Evolutionary conservation across 2,329 filamentous ascomycete genomes (phyloP).

Genomic region (Fusarium begoniae): DNA sequence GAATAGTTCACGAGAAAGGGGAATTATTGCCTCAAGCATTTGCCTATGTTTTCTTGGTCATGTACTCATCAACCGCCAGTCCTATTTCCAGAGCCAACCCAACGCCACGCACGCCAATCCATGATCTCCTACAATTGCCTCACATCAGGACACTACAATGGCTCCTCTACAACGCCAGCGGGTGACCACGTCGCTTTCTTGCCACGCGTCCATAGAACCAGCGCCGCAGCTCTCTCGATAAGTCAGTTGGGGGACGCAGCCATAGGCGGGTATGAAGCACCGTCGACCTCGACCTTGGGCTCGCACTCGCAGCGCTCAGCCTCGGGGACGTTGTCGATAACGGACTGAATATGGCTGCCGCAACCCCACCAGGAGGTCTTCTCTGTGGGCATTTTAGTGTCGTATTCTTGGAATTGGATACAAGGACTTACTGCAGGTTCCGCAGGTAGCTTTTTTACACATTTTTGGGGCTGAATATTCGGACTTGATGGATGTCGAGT

Average conservation of each 20-base stretch:
- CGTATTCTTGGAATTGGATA: background rate
- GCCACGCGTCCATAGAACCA: constrained; percentile 44
- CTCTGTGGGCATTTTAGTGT: constrained; percentile 17
- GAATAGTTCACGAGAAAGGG: background rate
- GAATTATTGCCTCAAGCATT: background rate
- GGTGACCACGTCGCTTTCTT: constrained; percentile 44
- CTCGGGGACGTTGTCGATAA: constrained; percentile 68
- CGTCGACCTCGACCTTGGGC: constrained; percentile 69
- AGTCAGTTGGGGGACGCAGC: constrained; percentile 56
- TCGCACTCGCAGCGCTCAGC: constrained; percentile 72
- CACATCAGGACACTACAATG: constrained; percentile 17
- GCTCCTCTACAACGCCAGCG: constrained; percentile 45
- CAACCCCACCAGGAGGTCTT: constrained; percentile 69
- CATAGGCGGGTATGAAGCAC: constrained; percentile 72
- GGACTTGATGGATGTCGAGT: background rate
- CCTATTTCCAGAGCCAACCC: background rate
- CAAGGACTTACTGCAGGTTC: constrained; percentile 66
- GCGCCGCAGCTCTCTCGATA: constrained; percentile 39
- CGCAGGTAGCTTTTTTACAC: constrained; percentile 72
- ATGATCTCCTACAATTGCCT: background rate
- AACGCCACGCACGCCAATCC: constrained; percentile 2
- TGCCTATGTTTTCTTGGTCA: background rate
- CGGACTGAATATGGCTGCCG: constrained; percentile 66
- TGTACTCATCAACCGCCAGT: background rate
- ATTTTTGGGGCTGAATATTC: constrained; percentile 50